Percentiles rank a stretch among this genome's conserved stretches.
These are phyloP conservation scores for Candolleomyces aberdarensis DNA, from an alignment of 768 basidiomycete species.

Conservation along the genomic window DNA sequence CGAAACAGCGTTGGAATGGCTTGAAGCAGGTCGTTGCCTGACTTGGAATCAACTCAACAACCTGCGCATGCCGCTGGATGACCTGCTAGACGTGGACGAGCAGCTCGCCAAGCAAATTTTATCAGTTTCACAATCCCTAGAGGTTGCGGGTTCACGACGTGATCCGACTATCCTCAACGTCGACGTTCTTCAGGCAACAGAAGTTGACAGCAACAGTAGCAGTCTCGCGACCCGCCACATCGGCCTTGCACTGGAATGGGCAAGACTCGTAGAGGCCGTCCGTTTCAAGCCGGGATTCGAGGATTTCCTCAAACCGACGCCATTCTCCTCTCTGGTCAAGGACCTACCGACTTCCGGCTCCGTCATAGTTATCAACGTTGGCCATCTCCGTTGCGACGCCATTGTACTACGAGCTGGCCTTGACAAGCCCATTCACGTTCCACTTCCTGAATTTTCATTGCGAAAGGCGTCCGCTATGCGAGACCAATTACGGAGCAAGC, in stretches of 20 bases:
- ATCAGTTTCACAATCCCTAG: background rate
- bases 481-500: background rate
- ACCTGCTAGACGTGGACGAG: background rate
- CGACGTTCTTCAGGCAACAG: background rate
- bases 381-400: slow-evolving; percentile 1
- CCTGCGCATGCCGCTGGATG: slow-evolving; percentile 16
- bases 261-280: background rate
- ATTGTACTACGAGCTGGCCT: background rate
- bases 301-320: background rate
- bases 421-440: background rate
- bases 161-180: background rate
- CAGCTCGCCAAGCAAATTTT: background rate
- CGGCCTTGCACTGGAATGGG: background rate
- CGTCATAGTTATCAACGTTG: slow-evolving; percentile 5
- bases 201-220: background rate
- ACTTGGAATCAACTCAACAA: slow-evolving; percentile 17
- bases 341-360: background rate
- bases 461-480: background rate
- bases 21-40: slow-evolving; percentile 14
- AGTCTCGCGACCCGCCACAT: background rate
- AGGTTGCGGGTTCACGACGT: background rate
- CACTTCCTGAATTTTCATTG: background rate
- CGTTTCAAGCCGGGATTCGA: background rate
- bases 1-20: background rate
- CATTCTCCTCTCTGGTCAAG: background rate